Base-by-base conservation (phyloP, 2,329 filamentous ascomycete genomes). In the Penicillium glabrum region DNA sequence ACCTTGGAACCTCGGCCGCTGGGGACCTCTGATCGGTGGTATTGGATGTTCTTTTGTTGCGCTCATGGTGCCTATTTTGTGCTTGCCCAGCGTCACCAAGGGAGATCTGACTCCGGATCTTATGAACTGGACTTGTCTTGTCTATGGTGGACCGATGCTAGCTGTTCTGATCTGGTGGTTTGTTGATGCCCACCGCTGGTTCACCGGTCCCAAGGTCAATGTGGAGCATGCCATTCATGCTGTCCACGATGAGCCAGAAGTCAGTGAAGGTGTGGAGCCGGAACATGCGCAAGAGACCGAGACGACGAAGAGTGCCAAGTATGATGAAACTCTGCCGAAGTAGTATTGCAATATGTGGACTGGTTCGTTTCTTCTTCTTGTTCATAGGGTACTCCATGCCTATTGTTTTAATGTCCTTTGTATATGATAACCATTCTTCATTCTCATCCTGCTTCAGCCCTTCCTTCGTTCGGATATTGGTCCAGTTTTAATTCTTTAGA, bases 91-190 rank as follows among this genome's bases (percentile, higher is more conserved):
- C 47, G 76, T 80, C 5, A 83, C 78, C 1, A 86, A 85, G 1
- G 72, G 69, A 0, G 75, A 88, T 63, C 69, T 89, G 51, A 80
- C 70, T 3, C 69, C 70, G 1, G 69, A 77, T 16, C 66, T 75
- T 7, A 89, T 89, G 87, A 89, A 90, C 67, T 90, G 86, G 84
- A 89, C 87, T 1, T 83, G 78, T 61, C 74, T 89, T 24, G 86
- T 88, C 9, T 89, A 87, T 71, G 86, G 86, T 5, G 86, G 76
- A 3, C 83, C 85, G 0, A 89, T 89, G 86, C 57, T 84, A 4
- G 68, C 80, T 3, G 78, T 85, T 5, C 73, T 80, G 3, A 71
- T 86, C 14, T 89, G 86, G 85, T 90, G 86, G 79, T 74, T 83
- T 41, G 73, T 89, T 5, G 81, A 82, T 62, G 87, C 87, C 10